phyloP scores from a whole-genome alignment of 306 rosid genomes.

The Sicyos baderoa region DNA sequence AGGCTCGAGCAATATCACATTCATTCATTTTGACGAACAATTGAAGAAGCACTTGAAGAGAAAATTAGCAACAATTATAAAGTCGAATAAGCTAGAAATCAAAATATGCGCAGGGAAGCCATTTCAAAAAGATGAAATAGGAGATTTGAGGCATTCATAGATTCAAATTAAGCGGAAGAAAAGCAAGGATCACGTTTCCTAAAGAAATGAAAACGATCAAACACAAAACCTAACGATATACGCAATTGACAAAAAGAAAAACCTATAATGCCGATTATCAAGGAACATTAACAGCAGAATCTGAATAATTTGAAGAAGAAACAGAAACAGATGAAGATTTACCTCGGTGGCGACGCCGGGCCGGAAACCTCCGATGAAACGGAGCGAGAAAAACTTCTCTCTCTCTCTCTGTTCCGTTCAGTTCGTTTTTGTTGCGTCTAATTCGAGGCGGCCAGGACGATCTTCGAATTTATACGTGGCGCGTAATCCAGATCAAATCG shows the following conservation, averaged over 20 bases:
- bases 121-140: not conserved
- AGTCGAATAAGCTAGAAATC: not conserved
- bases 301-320: not conserved
- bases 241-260: not conserved
- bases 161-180: not conserved
- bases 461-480: conserved; percentile 9
- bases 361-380: conserved; percentile 14
- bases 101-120: too few species aligned
- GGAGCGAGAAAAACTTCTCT: conserved; percentile 6
- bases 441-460: not conserved
- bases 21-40: too few species aligned
- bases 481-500: conserved; percentile 1
- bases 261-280: not conserved
- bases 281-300: not conserved
- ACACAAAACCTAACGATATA: not conserved
- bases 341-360: not conserved
- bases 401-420: conserved; percentile 3
- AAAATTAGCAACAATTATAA: not conserved
- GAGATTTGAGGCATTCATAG: not conserved
- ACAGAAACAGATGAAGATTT: not conserved
- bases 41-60: not conserved
- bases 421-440: conserved; percentile 15
- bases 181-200: too few species aligned
- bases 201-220: not conserved
- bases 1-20: too few species aligned